phyloP scores from a whole-genome alignment of 805 yeast genomes.

The Metschnikowia noctiluminum region DNA sequence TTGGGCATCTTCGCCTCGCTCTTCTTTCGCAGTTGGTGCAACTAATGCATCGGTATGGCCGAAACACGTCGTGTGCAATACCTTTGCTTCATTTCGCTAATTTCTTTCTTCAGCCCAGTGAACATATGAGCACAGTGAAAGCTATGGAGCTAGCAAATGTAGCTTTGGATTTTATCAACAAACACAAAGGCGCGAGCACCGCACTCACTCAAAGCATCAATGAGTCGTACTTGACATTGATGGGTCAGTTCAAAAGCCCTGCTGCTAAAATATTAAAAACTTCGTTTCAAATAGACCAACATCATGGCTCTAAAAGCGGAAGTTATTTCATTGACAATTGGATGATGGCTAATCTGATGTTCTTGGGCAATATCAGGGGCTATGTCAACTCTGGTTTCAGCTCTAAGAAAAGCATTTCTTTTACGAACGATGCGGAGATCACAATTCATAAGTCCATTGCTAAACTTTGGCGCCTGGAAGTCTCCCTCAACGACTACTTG shows the following conservation, averaged over 20 bases:
- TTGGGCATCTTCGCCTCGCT: slow-evolving; percentile 26
- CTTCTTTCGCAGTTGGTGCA: slow-evolving; percentile 32
- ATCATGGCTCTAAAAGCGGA: not conserved
- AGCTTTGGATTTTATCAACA: slow-evolving; percentile 36
- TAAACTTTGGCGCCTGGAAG: slow-evolving; percentile 12
- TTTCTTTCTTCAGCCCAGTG: slow-evolving; percentile 23
- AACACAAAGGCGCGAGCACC: slow-evolving; percentile 30
- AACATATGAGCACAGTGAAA: slow-evolving; percentile 28
- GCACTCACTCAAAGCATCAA: slow-evolving; percentile 38
- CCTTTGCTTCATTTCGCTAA: slow-evolving; percentile 41
- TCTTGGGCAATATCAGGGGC: slow-evolving; percentile 14
- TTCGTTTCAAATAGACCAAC: slow-evolving; percentile 7
- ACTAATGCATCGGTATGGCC: slow-evolving; percentile 39
- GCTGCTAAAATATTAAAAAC: slow-evolving; percentile 29
- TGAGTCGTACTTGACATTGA: slow-evolving; percentile 37
- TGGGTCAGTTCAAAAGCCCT: slow-evolving; percentile 44
- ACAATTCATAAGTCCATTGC: not conserved
- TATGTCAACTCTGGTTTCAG: slow-evolving; percentile 9
- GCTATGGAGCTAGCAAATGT: slow-evolving; percentile 42
- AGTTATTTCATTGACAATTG: slow-evolving; percentile 10
- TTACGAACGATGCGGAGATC: slow-evolving; percentile 8
- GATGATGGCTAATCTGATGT: slow-evolving; percentile 8
- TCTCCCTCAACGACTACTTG: slow-evolving; percentile 9
- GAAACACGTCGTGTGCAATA: slow-evolving; percentile 36
- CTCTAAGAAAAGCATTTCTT: slow-evolving; percentile 8